phyloP scores from a whole-genome alignment of 129 eudicot genomes.

The carrot (Daucus carota) region DH1_v3.0 NC_030388.2:24163501-24164000 shows the following conservation, averaged over 20 bases:
- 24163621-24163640: neutral
- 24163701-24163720: neutral
- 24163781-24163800: too few species aligned
- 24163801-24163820: too few species aligned
- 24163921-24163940: too few species aligned
- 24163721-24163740: too few species aligned
- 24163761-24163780: too few species aligned
- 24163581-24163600: constrained; percentile 97
- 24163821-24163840: too few species aligned
- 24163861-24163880: neutral
- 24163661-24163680: neutral
- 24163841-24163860: too few species aligned
- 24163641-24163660: neutral
- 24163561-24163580: constrained; percentile 90
- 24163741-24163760: too few species aligned
- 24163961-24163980: too few species aligned
- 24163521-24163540: constrained; percentile 90
- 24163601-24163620: constrained; percentile 98
- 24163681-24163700: neutral
- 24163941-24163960: too few species aligned
- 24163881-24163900: neutral
- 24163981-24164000: too few species aligned
- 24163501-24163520: constrained; percentile 90
- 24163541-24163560: constrained; percentile 91
- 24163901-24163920: neutral